Conservation (phyloP, 2,329 filamentous ascomycete species). For the Acarospora socialis region DNA sequence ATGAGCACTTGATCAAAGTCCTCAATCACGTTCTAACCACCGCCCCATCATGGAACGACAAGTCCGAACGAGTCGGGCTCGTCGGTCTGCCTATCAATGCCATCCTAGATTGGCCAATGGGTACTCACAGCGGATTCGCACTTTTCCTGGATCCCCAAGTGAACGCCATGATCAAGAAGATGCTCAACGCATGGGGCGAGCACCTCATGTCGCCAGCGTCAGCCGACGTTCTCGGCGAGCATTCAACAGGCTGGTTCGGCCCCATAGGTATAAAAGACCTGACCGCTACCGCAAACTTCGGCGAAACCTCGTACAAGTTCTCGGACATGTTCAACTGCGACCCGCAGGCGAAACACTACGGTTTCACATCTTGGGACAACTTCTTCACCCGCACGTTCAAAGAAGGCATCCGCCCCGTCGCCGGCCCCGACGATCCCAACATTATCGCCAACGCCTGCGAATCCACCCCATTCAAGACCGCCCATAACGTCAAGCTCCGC, state of each 20-base stretch:
- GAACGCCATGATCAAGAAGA: conserved; percentile 37
- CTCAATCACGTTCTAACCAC: conserved; percentile 42
- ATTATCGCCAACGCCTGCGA: conserved; percentile 53
- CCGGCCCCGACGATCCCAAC: conserved; percentile 36
- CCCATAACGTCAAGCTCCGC: conserved; percentile 35
- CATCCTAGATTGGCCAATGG: conserved; percentile 46
- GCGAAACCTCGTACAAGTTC: conserved; percentile 29
- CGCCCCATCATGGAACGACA: conserved; percentile 29
- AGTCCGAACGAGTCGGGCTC: conserved; percentile 25
- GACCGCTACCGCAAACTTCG: conserved; percentile 9
- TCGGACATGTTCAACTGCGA: conserved; percentile 50
- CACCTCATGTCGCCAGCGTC: conserved; percentile 17
- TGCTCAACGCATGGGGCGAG: conserved; percentile 36
- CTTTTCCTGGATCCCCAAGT: conserved; percentile 40
- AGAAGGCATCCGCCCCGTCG: conserved; percentile 43
- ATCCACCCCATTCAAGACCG: conserved; percentile 35
- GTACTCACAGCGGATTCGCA: conserved; percentile 37
- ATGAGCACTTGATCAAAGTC: conserved; percentile 50
- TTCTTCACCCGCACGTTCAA: conserved; percentile 52
- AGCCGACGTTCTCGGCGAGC: conserved; percentile 23
- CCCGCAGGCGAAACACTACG: conserved; percentile 37
- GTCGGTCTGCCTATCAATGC: conserved; percentile 44
- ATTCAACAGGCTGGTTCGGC: conserved; percentile 28
- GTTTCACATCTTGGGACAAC: conserved; percentile 54
- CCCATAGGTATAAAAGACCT: conserved; percentile 25